phyloP scores from a whole-genome alignment of 1,139 yeast species.

The Kodamaea suecica region DNA sequence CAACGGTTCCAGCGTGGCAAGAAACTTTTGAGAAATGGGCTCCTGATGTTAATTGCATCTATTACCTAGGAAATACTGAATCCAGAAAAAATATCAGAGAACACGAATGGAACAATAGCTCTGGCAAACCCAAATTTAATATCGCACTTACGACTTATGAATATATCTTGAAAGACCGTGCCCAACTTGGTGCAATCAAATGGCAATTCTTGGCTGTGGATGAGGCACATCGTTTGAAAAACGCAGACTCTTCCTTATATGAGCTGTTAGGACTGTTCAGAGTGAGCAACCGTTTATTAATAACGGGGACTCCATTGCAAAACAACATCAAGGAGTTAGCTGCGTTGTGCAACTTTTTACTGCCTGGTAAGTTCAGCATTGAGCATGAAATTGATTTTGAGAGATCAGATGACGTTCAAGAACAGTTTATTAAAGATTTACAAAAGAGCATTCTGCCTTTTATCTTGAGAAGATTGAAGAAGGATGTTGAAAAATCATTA shows the following conservation, averaged over 20 bases:
- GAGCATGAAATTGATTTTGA: constrained; percentile 94
- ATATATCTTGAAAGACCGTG: constrained; percentile 84
- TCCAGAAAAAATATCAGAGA: constrained; percentile 82
- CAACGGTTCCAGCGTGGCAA: constrained; percentile 99
- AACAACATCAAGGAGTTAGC: constrained; percentile 94
- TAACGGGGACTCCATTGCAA: constrained; percentile 97
- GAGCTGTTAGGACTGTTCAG: constrained; percentile 82
- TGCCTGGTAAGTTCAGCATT: constrained; percentile 90
- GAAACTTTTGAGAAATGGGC: constrained; percentile 98
- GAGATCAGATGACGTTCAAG: constrained; percentile 81
- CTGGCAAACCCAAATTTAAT: constrained; percentile 74
- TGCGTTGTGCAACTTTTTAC: constrained; percentile 87
- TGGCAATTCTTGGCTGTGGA: constrained; percentile 99
- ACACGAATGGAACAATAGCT: constrained; percentile 67
- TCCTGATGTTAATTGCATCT: constrained; percentile 89
- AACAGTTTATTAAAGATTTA: constrained; percentile 77
- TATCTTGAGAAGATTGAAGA: constrained; percentile 86
- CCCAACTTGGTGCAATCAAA: constrained; percentile 73
- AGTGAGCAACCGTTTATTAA: constrained; percentile 78
- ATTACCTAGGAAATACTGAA: constrained; percentile 87
- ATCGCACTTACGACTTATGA: constrained; percentile 90
- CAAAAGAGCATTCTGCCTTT: constrained; percentile 87
- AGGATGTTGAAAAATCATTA: constrained; percentile 93
- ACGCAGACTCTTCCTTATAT: constrained; percentile 88
- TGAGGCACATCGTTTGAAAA: constrained; percentile 95